These are phyloP conservation scores for Diaporthe helianthi DNA, from an alignment of 2,329 filamentous ascomycete species.

Conservation along the genomic window DNA sequence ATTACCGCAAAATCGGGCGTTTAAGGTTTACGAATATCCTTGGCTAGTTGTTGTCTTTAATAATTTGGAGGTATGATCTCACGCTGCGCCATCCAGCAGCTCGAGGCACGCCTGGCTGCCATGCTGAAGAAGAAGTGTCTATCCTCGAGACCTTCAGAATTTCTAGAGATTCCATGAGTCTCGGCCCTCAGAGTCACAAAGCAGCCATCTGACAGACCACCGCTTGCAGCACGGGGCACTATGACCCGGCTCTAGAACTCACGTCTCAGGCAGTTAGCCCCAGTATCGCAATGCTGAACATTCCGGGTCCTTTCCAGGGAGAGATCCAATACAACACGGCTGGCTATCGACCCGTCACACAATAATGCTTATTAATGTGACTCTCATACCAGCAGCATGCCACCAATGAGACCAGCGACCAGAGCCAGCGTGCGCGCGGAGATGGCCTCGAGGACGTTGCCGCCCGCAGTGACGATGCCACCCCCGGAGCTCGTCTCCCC, in stretches of 20 bases:
- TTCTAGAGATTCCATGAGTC: neutral
- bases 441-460: neutral
- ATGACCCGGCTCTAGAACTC: too few relatives aligned
- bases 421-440: neutral
- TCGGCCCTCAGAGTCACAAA: neutral
- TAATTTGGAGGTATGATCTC: neutral
- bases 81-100: neutral
- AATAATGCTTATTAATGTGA: neutral
- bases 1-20: too few relatives aligned
- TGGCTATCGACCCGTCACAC: too few relatives aligned
- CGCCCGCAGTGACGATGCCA: neutral
- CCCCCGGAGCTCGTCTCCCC: neutral
- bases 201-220: too few relatives aligned
- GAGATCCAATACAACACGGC: neutral
- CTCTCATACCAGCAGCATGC: constrained; percentile 1
- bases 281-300: too few relatives aligned
- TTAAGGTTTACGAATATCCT: neutral
- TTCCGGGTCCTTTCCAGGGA: neutral
- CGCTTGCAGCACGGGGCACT: neutral
- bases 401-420: neutral
- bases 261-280: neutral
- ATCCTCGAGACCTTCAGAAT: neutral
- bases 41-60: neutral
- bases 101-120: neutral
- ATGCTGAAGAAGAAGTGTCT: neutral